These are phyloP conservation scores for Glycyrrhiza uralensis DNA, from an alignment of 306 rosid genomes.

Conservation along the genomic window DNA sequence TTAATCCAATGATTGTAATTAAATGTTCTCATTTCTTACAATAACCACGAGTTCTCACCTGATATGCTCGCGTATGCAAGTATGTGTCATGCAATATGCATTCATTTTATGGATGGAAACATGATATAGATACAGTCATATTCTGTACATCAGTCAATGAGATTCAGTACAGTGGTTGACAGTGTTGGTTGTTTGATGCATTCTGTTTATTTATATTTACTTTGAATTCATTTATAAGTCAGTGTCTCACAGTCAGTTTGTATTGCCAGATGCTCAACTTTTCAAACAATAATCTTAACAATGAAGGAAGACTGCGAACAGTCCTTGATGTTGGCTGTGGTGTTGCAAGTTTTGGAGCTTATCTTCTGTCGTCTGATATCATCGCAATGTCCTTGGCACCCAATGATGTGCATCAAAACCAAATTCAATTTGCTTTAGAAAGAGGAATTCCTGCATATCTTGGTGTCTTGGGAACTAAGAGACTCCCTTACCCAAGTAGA, in stretches of 20 bases:
- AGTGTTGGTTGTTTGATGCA: conserved; percentile 12
- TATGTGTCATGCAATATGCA: conserved; percentile 5
- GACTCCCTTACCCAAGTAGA: conserved; percentile 47
- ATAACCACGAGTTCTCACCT: no score
- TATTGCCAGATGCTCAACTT: conserved; percentile 39
- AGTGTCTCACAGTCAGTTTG: neutral
- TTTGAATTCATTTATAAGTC: conserved; percentile 1
- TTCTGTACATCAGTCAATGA: neutral
- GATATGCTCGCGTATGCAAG: no score
- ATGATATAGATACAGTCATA: neutral
- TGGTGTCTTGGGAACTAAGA: conserved; percentile 44
- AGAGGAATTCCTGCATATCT: conserved; percentile 48
- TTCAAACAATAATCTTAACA: conserved; percentile 28
- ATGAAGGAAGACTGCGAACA: conserved; percentile 37
- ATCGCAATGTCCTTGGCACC: conserved; percentile 50
- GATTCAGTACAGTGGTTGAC: neutral
- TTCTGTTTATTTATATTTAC: neutral
- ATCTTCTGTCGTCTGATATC: conserved; percentile 37
- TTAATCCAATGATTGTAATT: no score
- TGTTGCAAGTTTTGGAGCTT: conserved; percentile 41
- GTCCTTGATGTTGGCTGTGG: conserved; percentile 47
- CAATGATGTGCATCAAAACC: conserved; percentile 45
- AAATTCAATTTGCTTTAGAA: conserved; percentile 44
- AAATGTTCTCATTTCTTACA: no score
- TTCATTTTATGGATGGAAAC: neutral